Conservation (phyloP, 306 rosid genomes). For the Lithocarpus polystachyus region DNA sequence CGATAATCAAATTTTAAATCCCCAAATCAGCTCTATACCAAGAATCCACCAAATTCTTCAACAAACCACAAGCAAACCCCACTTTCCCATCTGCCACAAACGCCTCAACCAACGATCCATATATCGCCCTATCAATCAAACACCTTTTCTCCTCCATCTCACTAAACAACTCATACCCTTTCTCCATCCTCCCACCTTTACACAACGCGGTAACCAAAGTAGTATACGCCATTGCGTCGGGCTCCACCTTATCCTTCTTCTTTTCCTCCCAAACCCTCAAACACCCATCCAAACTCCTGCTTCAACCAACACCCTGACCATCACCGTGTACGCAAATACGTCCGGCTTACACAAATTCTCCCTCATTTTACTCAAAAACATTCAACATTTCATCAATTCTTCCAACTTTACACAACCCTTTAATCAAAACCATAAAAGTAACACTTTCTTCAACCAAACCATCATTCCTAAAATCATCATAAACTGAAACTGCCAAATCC, state of each 20-base stretch:
- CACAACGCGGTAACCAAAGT: conserved; percentile 60
- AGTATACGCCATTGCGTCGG: conserved; percentile 73
- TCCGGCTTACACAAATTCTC: conserved; percentile 68
- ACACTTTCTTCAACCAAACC: conserved; percentile 74
- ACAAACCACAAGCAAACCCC: conserved; percentile 65
- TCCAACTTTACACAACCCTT: conserved; percentile 70
- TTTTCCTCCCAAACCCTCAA: conserved; percentile 83
- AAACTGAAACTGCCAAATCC: conserved; percentile 67
- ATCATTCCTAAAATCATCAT: conserved; percentile 54
- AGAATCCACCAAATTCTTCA: conserved; percentile 62
- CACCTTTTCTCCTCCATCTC: conserved; percentile 73
- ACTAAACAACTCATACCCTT: conserved; percentile 60
- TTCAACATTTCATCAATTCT: conserved; percentile 58
- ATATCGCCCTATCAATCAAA: conserved; percentile 76
- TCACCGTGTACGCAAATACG: conserved; percentile 75
- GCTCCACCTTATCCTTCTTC: conserved; percentile 54
- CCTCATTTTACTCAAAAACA: conserved; percentile 61
- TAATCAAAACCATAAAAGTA: conserved; percentile 75
- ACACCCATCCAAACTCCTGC: conserved; percentile 61
- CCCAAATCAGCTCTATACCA: conserved; percentile 78
- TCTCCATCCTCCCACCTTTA: conserved; percentile 55
- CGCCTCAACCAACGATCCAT: conserved; percentile 59
- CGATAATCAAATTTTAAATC: conserved; percentile 68
- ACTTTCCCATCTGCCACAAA: conserved; percentile 56
- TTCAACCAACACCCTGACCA: conserved; percentile 51